phyloP scores from a whole-genome alignment of 306 rosid species.

The Hippophae tibetana region DNA sequence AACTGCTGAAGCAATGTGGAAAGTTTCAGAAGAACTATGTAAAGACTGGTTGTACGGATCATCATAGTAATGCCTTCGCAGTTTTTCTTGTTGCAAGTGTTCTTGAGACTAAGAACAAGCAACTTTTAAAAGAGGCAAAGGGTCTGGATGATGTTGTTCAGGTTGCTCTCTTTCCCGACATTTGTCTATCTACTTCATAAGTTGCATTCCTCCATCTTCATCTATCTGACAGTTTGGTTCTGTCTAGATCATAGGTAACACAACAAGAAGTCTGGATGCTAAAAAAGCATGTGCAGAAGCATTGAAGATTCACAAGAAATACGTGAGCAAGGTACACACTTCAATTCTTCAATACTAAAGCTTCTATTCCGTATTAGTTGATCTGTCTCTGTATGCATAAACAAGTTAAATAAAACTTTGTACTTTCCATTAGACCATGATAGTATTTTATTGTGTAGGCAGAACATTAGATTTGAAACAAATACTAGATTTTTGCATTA shows the following conservation, averaged over 20 bases:
- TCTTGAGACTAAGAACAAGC: slow-evolving; percentile 69
- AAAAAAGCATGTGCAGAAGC: slow-evolving; percentile 73
- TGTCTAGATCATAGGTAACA: slow-evolving; percentile 64
- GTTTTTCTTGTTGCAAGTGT: slow-evolving; percentile 86
- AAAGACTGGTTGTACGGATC: slow-evolving; percentile 46
- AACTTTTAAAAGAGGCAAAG: slow-evolving; percentile 71
- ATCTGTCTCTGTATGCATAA: too few species aligned
- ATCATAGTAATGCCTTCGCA: slow-evolving; percentile 41
- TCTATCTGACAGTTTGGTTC: slow-evolving; percentile 18
- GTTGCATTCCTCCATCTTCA: slow-evolving; percentile 11
- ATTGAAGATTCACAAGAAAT: slow-evolving; percentile 79
- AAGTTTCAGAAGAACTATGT: slow-evolving; percentile 70
- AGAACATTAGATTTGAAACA: too few species aligned
- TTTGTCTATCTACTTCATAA: background rate
- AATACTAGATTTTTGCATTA: too few species aligned
- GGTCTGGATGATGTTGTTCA: slow-evolving; percentile 84
- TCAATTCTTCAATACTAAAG: slow-evolving; percentile 2
- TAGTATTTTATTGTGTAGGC: too few species aligned
- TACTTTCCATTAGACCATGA: too few species aligned
- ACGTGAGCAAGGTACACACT: slow-evolving; percentile 58
- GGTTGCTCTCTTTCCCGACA: slow-evolving; percentile 26
- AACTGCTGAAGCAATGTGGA: slow-evolving; percentile 65
- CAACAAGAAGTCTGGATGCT: slow-evolving; percentile 73
- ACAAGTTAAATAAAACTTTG: too few species aligned
- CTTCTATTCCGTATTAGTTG: too few species aligned